Base-by-base conservation (phyloP, 208 protist genomes). In the Kentomonas sorsogonicus region DNA sequence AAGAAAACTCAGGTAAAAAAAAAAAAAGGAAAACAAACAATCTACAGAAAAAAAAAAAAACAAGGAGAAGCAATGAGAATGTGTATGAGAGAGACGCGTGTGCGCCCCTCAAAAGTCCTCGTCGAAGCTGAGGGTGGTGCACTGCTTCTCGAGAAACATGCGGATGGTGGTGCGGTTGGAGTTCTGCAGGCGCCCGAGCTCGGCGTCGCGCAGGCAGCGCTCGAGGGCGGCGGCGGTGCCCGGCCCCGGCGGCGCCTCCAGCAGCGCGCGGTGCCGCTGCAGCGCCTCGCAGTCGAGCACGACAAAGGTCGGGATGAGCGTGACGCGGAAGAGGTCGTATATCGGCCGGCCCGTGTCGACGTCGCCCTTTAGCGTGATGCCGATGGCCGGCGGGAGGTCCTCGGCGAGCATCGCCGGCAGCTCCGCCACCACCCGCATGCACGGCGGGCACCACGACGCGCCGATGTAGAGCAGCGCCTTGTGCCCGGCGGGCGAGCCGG, bases 361-460 rank as follows among this genome's bases (percentile, higher is more conserved):
- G 58, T 93, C 86, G 13, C 78, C 80, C 69, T 93, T 93, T 48
- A 84, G 57, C 1, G 69, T 62, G 57, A 66, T 74, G 27, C 63
- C 60, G 4, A 90, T 56, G 29, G 40, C 74, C 3, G 46, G 9
- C 9, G 65, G 57, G 45, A 84, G 53, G 59, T 78, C 72, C 11
- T 77, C 63, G 41, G 54, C 52, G 16, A 87, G 74, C 52, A 91
- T 64, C 41, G 54, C 52, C 18, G 80, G 83, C 56, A 89, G 68
- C 47, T 66, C 65, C 26, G 53, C 54, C 11, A 91, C 73, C 30
- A 89, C 76, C 45, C 79, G 74, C 77, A 88, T 84, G 66, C 87
- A 94, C 40, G 83, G 86, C 36, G 86, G 86, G 70, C 86, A 93
- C 82, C 83, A 89, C 13, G 77, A 84, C n/a, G 86, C 86, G 10